Percentiles rank a stretch among this genome's conserved stretches.
phyloP scores from a whole-genome alignment of 1,284 basidiomycete species.

The Hymenochaete sp. region DNA sequence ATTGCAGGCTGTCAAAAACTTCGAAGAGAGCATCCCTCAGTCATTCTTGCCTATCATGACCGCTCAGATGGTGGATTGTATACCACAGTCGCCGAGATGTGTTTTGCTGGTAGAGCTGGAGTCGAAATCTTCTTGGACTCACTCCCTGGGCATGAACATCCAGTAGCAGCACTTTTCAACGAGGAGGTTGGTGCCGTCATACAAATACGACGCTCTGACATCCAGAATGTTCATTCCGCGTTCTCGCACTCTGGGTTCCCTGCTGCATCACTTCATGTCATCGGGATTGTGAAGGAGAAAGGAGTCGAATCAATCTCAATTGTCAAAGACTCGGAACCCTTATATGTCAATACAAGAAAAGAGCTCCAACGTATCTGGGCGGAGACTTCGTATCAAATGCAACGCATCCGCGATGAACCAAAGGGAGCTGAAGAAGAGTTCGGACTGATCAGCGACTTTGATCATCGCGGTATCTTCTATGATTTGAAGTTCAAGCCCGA shows the following conservation, averaged over 20 bases:
- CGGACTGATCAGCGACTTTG: conserved; percentile 60
- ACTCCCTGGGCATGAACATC: conserved; percentile 41
- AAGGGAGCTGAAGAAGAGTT: conserved; percentile 77
- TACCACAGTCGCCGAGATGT: conserved; percentile 91
- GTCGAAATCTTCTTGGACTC: conserved; percentile 60
- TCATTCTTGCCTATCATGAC: conserved; percentile 94
- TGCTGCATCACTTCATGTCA: conserved; percentile 57
- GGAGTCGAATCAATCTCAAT: conserved; percentile 59
- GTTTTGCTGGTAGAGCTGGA: conserved; percentile 85
- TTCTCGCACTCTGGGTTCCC: conserved; percentile 73
- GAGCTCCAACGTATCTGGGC: conserved; percentile 84
- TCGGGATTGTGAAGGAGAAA: conserved; percentile 56
- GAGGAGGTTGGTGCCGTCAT: conserved; percentile 94
- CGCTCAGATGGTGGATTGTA: conserved; percentile 95
- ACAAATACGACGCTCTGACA: conserved; percentile 65
- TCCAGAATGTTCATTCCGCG: conserved; percentile 48
- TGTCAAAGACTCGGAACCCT: conserved; percentile 39
- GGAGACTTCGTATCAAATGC: conserved; percentile 92
- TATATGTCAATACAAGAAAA: conserved; percentile 63
- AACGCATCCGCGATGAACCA: conserved; percentile 82
- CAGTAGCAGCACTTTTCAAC: conserved; percentile 78
- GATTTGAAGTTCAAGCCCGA: conserved; percentile 59
- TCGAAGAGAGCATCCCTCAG: conserved; percentile 46
- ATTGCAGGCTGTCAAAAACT: conserved; percentile 68
- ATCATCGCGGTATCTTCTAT: conserved; percentile 67